A percentile compares a stretch with the other conserved stretches of the same genome.
phyloP scores from a whole-genome alignment of 2,329 filamentous ascomycete species.

The Xylariomycetidae sp. region DNA sequence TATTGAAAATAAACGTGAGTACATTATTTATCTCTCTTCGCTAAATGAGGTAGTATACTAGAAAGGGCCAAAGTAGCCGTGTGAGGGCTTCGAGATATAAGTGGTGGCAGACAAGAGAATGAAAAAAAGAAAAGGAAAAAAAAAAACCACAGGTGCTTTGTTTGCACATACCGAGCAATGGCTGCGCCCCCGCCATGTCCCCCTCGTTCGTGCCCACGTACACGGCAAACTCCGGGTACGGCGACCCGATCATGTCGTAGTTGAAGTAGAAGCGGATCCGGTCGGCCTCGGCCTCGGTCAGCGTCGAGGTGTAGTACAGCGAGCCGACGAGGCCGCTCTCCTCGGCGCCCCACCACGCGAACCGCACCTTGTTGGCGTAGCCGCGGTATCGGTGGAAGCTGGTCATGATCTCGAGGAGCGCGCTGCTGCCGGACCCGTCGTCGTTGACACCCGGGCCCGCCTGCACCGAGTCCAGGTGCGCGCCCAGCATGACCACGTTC shows the following conservation, averaged over 20 bases:
- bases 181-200: conserved; percentile 31
- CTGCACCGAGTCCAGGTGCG: conserved; percentile 37
- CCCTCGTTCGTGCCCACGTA: conserved; percentile 31
- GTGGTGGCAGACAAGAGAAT: no score
- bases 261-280: conserved; percentile 65
- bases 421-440: conserved; percentile 34
- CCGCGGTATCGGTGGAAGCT: conserved; percentile 30
- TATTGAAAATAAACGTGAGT: no score
- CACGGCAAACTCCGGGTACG: conserved; percentile 33
- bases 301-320: conserved; percentile 32
- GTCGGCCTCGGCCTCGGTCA: conserved; percentile 34
- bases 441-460: conserved; percentile 37
- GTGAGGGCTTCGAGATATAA: no score
- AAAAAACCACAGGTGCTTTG: no score
- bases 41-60: no score
- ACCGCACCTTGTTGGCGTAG: conserved; percentile 38
- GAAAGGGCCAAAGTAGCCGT: no score
- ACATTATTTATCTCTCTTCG: no score
- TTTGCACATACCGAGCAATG: no score
- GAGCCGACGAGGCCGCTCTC: conserved; percentile 42
- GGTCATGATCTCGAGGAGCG: conserved; percentile 34
- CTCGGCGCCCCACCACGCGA: conserved; percentile 40
- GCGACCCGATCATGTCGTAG: conserved; percentile 64
- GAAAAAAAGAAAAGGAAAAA: no score
- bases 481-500: conserved; percentile 38